A percentile compares a stretch with the other conserved stretches of the same genome.
Evolutionary conservation across 441 rosid species (phyloP).

Genomic region (Manihot esculenta): DNA sequence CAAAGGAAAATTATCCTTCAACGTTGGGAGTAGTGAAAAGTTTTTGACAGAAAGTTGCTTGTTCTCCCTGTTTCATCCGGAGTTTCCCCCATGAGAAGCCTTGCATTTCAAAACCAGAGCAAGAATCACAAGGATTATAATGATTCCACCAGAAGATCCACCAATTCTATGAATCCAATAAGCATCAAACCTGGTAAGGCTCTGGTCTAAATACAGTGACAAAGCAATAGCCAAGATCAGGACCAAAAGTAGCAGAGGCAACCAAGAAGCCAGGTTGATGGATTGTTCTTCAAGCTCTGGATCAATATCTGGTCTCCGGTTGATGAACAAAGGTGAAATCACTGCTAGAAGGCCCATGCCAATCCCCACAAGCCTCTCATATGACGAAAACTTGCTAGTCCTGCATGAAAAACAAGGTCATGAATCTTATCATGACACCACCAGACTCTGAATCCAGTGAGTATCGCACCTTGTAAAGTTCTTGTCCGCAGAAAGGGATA

Average conservation of each 20-base stretch:
- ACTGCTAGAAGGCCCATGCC: constrained; percentile 55
- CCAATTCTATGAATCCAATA: constrained; percentile 88
- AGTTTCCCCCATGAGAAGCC: constrained; percentile 25
- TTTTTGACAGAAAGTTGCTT: not conserved
- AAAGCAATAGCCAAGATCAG: constrained; percentile 51
- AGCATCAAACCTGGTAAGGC: constrained; percentile 68
- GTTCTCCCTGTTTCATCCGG: constrained; percentile 6
- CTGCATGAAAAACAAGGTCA: constrained; percentile 19
- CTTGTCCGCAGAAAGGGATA: constrained; percentile 52
- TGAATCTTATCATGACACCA: not conserved
- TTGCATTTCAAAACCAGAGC: constrained; percentile 61
- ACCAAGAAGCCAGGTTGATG: constrained; percentile 34
- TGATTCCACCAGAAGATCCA: constrained; percentile 77
- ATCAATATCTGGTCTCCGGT: constrained; percentile 38
- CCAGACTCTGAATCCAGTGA: not conserved
- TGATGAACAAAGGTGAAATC: constrained; percentile 70
- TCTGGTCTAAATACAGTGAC: constrained; percentile 55
- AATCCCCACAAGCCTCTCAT: constrained; percentile 59
- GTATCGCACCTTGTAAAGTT: constrained; percentile 45
- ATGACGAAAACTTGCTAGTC: constrained; percentile 35
- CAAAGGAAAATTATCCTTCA: no score
- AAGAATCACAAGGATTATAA: constrained; percentile 61
- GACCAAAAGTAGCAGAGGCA: constrained; percentile 58
- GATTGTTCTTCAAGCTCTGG: constrained; percentile 49
- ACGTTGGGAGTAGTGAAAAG: not conserved